Base-by-base conservation (phyloP, 495 filamentous ascomycete species). In the Hypomontagnella submonticulosa region DNA sequence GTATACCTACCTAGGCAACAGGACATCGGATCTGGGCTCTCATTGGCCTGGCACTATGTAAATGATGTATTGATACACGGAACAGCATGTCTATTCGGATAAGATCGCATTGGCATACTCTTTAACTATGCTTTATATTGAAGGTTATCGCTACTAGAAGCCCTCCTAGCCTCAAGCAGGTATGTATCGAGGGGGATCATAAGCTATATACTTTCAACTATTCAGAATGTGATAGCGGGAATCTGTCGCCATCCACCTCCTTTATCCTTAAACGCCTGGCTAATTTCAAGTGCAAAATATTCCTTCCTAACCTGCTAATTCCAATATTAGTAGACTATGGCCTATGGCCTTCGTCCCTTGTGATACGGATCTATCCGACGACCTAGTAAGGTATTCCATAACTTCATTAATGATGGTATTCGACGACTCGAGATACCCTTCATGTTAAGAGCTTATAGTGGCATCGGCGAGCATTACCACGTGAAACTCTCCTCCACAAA, bases 401-500 rank as follows among this genome's bases (percentile, higher is more conserved):
- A 43, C 16, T 43, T 10, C 8, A 48, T 27, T 27, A 27, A 27
- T n/a, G n/a, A n/a, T n/a, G n/a, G n/a, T n/a, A n/a, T n/a, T n/a
- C n/a, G n/a, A n/a, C n/a, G n/a, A n/a, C 38, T 44, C 11, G 4
- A 44, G 40, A 42, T 56, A 33, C 15, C 4, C 9, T 47, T 18
- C 12, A 37, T 57, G 30, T 4, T 27, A 49, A 13, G 46, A 13
- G 27, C 46, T 32, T 33, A 9, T 6, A 52, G 37, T 52, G 30
- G 36, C 4, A 19, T 30, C n/a, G n/a, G 20, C 37, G 16, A 23
- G 23, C 20, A 44, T 10, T 67, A 97, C 93, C 93, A 97, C 1
- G 90, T 90, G 76, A 97, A 97, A 54, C 85, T 88, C 76, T 98
- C 92, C 76, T 97, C 92, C 34, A 92, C 79, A 67, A 93, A 93